Percentiles rank a stretch among this genome's conserved stretches.
phyloP scores from a whole-genome alignment of 805 yeast species.

The Tetrapisispora pingtungensis region DNA sequence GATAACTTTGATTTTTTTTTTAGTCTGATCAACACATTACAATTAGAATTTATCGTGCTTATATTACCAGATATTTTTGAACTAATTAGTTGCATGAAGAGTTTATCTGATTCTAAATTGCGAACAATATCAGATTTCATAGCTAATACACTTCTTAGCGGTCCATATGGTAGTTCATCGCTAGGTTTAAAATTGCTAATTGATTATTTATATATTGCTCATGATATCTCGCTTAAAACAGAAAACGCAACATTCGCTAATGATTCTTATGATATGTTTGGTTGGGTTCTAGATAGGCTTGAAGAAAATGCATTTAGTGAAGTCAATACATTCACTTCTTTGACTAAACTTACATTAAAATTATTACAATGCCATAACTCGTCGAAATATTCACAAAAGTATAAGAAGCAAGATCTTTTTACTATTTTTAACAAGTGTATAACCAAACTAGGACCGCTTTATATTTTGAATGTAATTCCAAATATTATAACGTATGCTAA shows the following conservation, averaged over 20 bases:
- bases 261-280: constrained; percentile 40
- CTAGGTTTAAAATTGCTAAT: constrained; percentile 11
- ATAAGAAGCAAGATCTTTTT: constrained; percentile 24
- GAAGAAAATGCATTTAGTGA: constrained; percentile 35
- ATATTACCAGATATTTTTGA: not conserved
- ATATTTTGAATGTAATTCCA: constrained; percentile 5
- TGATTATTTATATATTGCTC: constrained; percentile 10
- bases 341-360: constrained; percentile 28
- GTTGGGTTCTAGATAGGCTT: constrained; percentile 36
- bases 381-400: constrained; percentile 12
- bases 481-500: constrained; percentile 14
- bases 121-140: constrained; percentile 13
- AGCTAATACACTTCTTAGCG: constrained; percentile 16
- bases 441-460: constrained; percentile 8
- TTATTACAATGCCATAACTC: constrained; percentile 23
- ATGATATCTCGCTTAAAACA: constrained; percentile 21
- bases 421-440: constrained; percentile 14
- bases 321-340: constrained; percentile 24
- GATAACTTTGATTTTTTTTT: not conserved
- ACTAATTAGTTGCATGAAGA: not conserved
- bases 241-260: constrained; percentile 22
- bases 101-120: not conserved
- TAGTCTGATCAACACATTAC: not conserved
- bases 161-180: constrained; percentile 16
- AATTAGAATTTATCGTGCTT: not conserved